These are phyloP conservation scores for Hypseocharis bilobata DNA, from an alignment of 441 rosid species.

Conservation along the genomic window DNA sequence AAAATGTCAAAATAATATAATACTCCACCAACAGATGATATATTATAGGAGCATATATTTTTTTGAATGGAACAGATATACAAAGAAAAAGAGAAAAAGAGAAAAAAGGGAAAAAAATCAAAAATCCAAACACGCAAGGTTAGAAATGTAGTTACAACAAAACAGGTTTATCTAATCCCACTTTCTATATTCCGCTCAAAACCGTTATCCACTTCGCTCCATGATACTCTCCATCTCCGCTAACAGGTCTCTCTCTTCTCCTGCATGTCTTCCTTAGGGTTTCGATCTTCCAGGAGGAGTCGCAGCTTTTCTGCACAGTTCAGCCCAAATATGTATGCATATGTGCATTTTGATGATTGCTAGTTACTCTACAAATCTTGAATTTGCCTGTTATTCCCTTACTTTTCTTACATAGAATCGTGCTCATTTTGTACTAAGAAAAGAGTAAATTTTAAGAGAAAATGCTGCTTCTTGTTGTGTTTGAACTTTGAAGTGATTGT, in stretches of 20 bases:
- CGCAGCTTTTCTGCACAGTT: not conserved
- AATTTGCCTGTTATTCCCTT: too few relatives aligned
- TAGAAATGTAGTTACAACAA: not conserved
- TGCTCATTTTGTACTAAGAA: too few relatives aligned
- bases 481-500: not conserved
- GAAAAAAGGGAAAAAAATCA: too few relatives aligned
- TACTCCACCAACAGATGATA: too few relatives aligned
- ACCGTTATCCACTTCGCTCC: slow-evolving; percentile 5
- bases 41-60: too few relatives aligned
- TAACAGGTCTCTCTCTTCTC: not conserved
- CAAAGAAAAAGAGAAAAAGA: too few relatives aligned
- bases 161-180: not conserved
- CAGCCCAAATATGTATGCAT: not conserved
- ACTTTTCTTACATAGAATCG: too few relatives aligned
- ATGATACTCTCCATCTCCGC: not conserved
- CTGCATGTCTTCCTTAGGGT: slow-evolving; percentile 1
- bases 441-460: not conserved
- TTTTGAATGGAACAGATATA: too few relatives aligned
- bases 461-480: not conserved
- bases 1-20: too few relatives aligned
- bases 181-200: not conserved
- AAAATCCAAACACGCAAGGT: too few relatives aligned
- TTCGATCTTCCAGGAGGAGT: not conserved
- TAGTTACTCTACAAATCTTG: not conserved
- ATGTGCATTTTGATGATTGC: not conserved